A percentile compares a stretch with the other conserved stretches of the same genome.
Evolutionary conservation across 371 early-diverging fungal genomes (phyloP).

Genomic region (Mucor indicus): DNA sequence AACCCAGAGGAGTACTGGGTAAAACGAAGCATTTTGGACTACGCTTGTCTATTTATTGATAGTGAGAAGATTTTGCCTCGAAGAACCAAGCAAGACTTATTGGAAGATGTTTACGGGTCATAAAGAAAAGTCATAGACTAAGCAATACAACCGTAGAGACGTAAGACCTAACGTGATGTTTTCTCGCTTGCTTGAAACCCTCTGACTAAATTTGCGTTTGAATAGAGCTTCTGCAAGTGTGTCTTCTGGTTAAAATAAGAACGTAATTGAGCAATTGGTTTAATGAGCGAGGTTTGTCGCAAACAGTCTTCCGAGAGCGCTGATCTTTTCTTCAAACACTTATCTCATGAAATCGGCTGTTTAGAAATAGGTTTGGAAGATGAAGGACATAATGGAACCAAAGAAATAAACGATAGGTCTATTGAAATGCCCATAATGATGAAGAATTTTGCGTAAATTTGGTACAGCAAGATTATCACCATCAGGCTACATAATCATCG

Average conservation of each 20-base stretch:
- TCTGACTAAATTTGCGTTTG: conserved; percentile 9
- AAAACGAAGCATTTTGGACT: conserved; percentile 15
- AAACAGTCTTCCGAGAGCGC: conserved; percentile 7
- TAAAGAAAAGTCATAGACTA: conserved; percentile 12
- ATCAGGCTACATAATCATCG: conserved; percentile 12
- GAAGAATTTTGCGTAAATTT: conserved; percentile 17
- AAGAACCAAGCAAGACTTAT: conserved; percentile 11
- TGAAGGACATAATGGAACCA: conserved; percentile 10
- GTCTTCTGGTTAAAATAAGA: conserved; percentile 9
- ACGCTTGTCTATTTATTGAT: conserved; percentile 12
- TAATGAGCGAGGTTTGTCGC: conserved; percentile 7
- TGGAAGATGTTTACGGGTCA: conserved; percentile 17
- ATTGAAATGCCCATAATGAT: conserved; percentile 16
- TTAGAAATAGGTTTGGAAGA: conserved; percentile 13
- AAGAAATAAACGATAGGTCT: conserved; percentile 11
- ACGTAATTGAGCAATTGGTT: conserved; percentile 10
- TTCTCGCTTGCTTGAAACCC: conserved; percentile 9
- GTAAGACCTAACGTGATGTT: conserved; percentile 16
- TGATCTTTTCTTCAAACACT: conserved; percentile 15
- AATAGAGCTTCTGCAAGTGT: conserved; percentile 12
- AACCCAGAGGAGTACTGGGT: conserved; percentile 14
- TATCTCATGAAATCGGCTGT: conserved; percentile 15
- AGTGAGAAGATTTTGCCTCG: conserved; percentile 7
- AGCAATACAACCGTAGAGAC: conserved; percentile 11
- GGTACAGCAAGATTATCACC: conserved; percentile 13